These are phyloP conservation scores for Penicillium nucicola DNA, from an alignment of 495 filamentous ascomycete species.

Conservation along the genomic window DNA sequence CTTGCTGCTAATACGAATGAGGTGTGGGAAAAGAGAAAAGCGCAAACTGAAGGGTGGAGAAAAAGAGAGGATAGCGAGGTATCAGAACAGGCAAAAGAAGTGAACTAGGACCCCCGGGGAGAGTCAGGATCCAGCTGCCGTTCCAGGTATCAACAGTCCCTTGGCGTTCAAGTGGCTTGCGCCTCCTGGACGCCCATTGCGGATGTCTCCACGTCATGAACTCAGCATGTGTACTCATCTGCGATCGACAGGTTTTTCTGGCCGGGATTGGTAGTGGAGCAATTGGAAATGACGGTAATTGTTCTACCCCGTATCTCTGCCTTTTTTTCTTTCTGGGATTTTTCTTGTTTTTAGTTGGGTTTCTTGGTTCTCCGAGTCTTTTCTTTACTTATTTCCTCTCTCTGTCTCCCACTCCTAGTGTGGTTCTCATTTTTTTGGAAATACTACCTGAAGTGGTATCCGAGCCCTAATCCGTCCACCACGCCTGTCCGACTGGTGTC, in stretches of 20 bases:
- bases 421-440: not conserved
- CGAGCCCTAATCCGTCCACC: slow-evolving; percentile 8
- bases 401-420: not conserved
- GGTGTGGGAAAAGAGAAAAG: not conserved
- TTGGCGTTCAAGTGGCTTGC: slow-evolving; percentile 6
- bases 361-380: slow-evolving; percentile 1
- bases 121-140: not conserved
- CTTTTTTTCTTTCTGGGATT: too few relatives aligned
- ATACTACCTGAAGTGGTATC: not conserved
- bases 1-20: too few relatives aligned
- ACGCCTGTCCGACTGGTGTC: not conserved
- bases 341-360: not conserved
- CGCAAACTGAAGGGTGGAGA: not conserved
- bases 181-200: not conserved
- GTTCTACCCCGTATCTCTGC: too few relatives aligned
- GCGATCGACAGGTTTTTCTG: slow-evolving; percentile 10
- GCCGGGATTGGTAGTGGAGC: slow-evolving; percentile 2
- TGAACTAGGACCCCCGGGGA: too few relatives aligned
- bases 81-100: not conserved
- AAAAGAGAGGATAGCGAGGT: not conserved
- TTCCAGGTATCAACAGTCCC: not conserved
- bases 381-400: not conserved
- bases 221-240: not conserved
- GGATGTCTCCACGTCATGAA: slow-evolving; percentile 5
- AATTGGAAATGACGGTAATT: not conserved